Base-by-base conservation (phyloP, 2,329 filamentous ascomycete genomes). In the Chrysoporthe cubensis region DNA sequence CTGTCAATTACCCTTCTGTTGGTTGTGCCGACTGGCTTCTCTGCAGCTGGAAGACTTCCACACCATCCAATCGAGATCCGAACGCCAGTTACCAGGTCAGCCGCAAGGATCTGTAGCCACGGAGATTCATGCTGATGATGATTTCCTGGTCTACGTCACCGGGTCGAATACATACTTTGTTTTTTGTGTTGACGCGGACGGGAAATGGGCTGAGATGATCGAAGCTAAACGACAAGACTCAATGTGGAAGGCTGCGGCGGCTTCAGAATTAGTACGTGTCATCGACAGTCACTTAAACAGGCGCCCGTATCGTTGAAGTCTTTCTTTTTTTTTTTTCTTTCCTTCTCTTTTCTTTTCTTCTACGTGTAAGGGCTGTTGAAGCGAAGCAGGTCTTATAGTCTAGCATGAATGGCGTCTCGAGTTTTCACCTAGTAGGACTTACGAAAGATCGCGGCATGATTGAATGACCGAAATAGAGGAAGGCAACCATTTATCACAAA, bases 61-160 rank as follows among this genome's bases (percentile, higher is more conserved):
- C 26, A 26, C 26, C 26, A 26, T 26, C 26, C 26, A 26, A 26
- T 26, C 26, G 26, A 26, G 26, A 26, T 26, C 26, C 26, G 26
- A 26, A 26, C 26, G 26, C 26, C 26, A 26, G 26, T 26, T 26
- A 26, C 26, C 26, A 26, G 26, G 26, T 46, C 44, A 14, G 44
- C 44, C 44, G 44, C 26, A 3, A 42, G 57, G 34, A 7, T 6
- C 57, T 13, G 18, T 26, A 16, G 21, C 16, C 1, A 4, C 21
- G 32, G n/a, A 8, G 2, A 57, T 66, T 8, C 42, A 56, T 13
- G 54, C 16, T 26, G 67, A 69, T 14, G 67, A 66, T 4, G 48
- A 66, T 13, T 66, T 66, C 34, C 26, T 69, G 42, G 42, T 69
- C n/a, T 13, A 61, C 21, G 3, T 61, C 4, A 60, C 26, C 18